Evolutionary conservation across 176 grass and related monocot genomes (phyloP).

Genomic region (Tillandsia fasciculata): DNA sequence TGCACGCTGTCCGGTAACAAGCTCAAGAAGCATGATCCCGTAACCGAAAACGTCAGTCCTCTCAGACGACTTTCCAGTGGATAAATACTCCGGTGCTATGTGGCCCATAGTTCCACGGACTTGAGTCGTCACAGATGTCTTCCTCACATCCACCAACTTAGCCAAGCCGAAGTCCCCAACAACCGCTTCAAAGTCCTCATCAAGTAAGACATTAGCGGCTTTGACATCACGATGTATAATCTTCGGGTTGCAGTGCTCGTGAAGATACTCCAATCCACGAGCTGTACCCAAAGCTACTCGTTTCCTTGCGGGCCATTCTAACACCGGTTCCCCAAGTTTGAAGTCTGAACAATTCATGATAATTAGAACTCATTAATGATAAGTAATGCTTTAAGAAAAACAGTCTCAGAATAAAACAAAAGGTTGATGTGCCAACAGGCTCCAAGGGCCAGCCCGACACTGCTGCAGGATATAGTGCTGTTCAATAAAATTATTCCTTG

Average conservation of each 20-base stretch:
- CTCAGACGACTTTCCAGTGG: slow-evolving; percentile 88
- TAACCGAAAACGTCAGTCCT: slow-evolving; percentile 95
- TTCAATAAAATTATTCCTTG: slow-evolving; percentile 28
- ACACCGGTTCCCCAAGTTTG: slow-evolving; percentile 66
- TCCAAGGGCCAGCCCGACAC: too few relatives aligned
- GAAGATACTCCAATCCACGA: slow-evolving; percentile 84
- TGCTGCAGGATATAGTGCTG: too few relatives aligned
- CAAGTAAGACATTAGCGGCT: slow-evolving; percentile 91
- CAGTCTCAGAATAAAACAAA: too few relatives aligned
- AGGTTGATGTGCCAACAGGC: too few relatives aligned
- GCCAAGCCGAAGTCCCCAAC: slow-evolving; percentile 93
- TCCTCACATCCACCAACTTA: slow-evolving; percentile 88
- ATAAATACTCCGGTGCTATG: slow-evolving; percentile 93
- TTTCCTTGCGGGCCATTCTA: slow-evolving; percentile 83
- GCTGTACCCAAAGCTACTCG: slow-evolving; percentile 86
- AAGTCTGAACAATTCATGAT: slow-evolving; percentile 56
- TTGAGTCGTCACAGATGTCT: slow-evolving; percentile 95
- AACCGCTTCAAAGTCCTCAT: slow-evolving; percentile 81
- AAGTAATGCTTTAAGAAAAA: background rate
- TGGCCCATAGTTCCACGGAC: slow-evolving; percentile 96
- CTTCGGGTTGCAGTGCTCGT: slow-evolving; percentile 95
- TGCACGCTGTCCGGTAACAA: slow-evolving; percentile 86
- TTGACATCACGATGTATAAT: slow-evolving; percentile 98
- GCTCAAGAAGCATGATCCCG: slow-evolving; percentile 92
- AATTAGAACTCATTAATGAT: slow-evolving; percentile 7